Conservation (phyloP, 306 rosid genomes). For the Vachellia collinsii region DNA sequence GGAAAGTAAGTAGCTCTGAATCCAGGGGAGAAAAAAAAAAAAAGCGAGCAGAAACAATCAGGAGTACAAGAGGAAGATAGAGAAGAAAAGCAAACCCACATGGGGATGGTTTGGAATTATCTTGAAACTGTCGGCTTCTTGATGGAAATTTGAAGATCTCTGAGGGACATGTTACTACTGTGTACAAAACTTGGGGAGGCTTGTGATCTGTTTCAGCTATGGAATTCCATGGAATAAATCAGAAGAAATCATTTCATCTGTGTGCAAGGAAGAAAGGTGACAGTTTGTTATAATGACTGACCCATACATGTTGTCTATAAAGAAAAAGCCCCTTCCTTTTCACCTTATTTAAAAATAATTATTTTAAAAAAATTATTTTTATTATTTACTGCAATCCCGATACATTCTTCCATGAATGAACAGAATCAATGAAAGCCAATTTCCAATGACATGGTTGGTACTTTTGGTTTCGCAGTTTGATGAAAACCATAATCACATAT, state of each 20-base stretch:
- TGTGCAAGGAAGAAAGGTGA: background rate
- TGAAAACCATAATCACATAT: conserved; percentile 31
- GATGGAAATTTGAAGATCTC: conserved; percentile 42
- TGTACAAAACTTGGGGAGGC: conserved; percentile 46
- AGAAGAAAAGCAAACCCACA: conserved; percentile 52
- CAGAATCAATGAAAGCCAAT: conserved; percentile 26
- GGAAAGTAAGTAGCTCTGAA: conserved; percentile 37
- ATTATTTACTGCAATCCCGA: conserved; percentile 29
- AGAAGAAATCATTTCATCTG: background rate
- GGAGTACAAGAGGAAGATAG: conserved; percentile 30
- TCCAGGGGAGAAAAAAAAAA: conserved; percentile 25
- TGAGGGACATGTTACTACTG: conserved; percentile 58
- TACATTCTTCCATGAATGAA: conserved; percentile 40
- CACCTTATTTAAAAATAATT: background rate
- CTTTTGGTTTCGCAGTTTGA: background rate
- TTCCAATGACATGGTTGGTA: background rate
- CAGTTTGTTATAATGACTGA: conserved; percentile 29
- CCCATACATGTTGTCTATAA: conserved; percentile 33
- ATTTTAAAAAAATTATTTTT: background rate
- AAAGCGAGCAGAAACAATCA: conserved; percentile 18
- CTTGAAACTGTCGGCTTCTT: conserved; percentile 56
- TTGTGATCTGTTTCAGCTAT: conserved; percentile 39
- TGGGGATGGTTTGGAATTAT: conserved; percentile 69
- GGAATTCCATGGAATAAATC: conserved; percentile 11
- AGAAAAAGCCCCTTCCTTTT: conserved; percentile 24